Base-by-base conservation (phyloP, 202 grass and related monocot species). In the Panicum hallii region DNA sequence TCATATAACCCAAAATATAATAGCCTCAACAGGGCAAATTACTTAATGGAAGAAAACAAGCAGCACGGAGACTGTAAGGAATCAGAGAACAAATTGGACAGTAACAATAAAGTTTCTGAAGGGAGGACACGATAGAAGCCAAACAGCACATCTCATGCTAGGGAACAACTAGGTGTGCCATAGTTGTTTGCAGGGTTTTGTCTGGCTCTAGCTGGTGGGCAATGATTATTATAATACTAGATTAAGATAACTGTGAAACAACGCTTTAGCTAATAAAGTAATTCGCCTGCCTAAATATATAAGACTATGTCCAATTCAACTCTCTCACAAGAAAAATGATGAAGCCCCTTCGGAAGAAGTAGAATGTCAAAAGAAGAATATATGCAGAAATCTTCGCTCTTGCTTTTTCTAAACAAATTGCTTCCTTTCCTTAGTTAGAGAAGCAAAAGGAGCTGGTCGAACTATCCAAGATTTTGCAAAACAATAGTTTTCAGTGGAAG, bases 391-490 rank as follows among this genome's bases (percentile, higher is more conserved):
- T 52, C 9, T 58, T 5, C 36, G 16, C 14, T 19, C 11, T 8
- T 34, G 16, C 32, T 67, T 65, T 9, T 28, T 55, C 1, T 20
- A 75, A 41, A 78, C 50, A 5, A 17, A 30, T 16, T 28, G 57
- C n/a, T 53, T 56, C 46, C 61, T 70, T 75, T 53, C 61, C 65
- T 64, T 30, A 9, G 32, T 36, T 20, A 76, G 5, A 34, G 40
- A 86, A 65, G 77, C 54, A 66, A 82, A 43, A 72, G 49, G 60
- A 68, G 72, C 26, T 47, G 62, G 82, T 80, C 69, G 81, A 52
- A 38, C 53, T 72, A 77, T 71, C 48, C 58, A 86, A 86, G 69
- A 67, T 69, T 72, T 84, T 80, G 48, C 15, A 17, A 43, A 74
- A 41, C 17, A 63, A 75, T 32, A 89, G 41, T 68, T 62, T 69